Conservation (phyloP, 1,284 basidiomycete species). For the Boletellus dicymbophilus region DNA sequence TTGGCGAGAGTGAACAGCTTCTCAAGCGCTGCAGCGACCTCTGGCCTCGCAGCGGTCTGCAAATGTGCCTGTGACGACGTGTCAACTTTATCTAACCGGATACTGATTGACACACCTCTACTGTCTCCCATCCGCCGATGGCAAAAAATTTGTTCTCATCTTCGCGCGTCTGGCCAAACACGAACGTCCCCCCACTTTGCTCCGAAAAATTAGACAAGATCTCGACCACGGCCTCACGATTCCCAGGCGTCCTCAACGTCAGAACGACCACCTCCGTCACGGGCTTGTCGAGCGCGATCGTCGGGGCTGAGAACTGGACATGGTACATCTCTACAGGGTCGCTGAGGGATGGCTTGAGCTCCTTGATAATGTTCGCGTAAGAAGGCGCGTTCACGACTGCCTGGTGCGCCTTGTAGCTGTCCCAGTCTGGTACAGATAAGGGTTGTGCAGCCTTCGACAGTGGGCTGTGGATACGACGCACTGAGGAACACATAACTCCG, state of each 20-base stretch:
- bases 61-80: conserved; percentile 4
- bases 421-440: conserved; percentile 25
- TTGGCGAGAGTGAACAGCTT: conserved; percentile 7
- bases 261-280: conserved; percentile 22
- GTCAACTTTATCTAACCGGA: neutral
- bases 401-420: conserved; percentile 23
- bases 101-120: conserved; percentile 15
- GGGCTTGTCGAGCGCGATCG: conserved; percentile 9
- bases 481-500: conserved; percentile 21
- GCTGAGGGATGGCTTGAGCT: conserved; percentile 10
- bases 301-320: conserved; percentile 21
- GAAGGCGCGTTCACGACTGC: conserved; percentile 5
- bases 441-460: neutral
- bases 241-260: conserved; percentile 22
- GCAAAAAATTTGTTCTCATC: conserved; percentile 25
- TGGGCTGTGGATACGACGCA: conserved; percentile 8
- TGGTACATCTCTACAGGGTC: conserved; percentile 18
- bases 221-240: conserved; percentile 14
- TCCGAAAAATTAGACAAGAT: conserved; percentile 17
- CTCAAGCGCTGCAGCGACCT: neutral
- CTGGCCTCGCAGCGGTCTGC: conserved; percentile 9
- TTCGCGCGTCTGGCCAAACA: conserved; percentile 25
- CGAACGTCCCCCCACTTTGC: conserved; percentile 7
- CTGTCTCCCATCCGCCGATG: conserved; percentile 24
- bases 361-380: conserved; percentile 5